A percentile compares a stretch with the other conserved stretches of the same genome.
These are phyloP conservation scores for Colletotrichum sojae DNA, from an alignment of 2,329 filamentous ascomycete species.

Conservation along the genomic window DNA sequence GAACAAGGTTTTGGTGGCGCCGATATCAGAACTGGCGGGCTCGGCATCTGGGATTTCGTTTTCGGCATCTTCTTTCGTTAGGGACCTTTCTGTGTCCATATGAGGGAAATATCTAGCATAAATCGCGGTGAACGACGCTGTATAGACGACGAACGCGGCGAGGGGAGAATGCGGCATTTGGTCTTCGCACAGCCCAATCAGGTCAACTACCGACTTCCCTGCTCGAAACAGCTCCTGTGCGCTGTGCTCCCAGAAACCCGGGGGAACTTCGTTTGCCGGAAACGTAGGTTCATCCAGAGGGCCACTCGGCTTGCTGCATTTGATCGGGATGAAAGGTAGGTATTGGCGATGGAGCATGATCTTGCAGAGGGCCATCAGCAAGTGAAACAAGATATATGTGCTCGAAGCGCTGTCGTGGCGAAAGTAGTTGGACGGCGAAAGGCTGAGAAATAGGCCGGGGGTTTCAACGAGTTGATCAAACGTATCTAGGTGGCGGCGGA, in stretches of 20 bases:
- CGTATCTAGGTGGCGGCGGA: slow-evolving; percentile 64
- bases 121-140: slow-evolving; percentile 74
- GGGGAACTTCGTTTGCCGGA: slow-evolving; percentile 60
- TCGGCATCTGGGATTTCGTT: slow-evolving; percentile 30
- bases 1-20: slow-evolving; percentile 20
- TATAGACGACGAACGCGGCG: slow-evolving; percentile 77
- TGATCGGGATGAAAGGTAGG: slow-evolving; percentile 75
- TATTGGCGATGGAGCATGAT: slow-evolving; percentile 80
- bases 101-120: slow-evolving; percentile 77
- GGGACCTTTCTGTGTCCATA: slow-evolving; percentile 73
- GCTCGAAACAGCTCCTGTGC: slow-evolving; percentile 74
- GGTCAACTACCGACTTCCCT: slow-evolving; percentile 73
- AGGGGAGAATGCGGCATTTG: slow-evolving; percentile 77
- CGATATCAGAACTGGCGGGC: not conserved
- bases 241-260: slow-evolving; percentile 73
- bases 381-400: slow-evolving; percentile 76
- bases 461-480: slow-evolving; percentile 60
- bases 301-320: slow-evolving; percentile 61
- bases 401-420: slow-evolving; percentile 76
- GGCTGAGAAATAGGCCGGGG: slow-evolving; percentile 52
- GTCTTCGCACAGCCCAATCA: slow-evolving; percentile 74
- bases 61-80: slow-evolving; percentile 56
- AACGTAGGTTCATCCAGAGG: slow-evolving; percentile 73
- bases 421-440: slow-evolving; percentile 73
- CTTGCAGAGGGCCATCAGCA: slow-evolving; percentile 74